phyloP scores from a whole-genome alignment of 805 yeast genomes.

The Nakazawaea holstii region DNA sequence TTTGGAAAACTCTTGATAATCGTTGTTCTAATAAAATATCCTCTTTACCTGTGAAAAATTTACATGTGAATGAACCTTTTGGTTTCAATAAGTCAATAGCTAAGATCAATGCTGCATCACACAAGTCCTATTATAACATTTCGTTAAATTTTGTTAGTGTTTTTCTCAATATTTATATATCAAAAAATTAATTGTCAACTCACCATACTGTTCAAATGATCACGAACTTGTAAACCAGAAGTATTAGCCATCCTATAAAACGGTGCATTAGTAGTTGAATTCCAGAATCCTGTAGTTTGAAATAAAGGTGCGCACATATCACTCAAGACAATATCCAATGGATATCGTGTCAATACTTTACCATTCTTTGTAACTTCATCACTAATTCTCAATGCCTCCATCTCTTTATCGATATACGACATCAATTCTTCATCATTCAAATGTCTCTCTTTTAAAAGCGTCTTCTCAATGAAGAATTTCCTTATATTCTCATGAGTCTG shows the following conservation, averaged over 20 bases:
- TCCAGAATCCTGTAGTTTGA: constrained; percentile 45
- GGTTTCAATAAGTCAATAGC: constrained; percentile 65
- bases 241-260: constrained; percentile 92
- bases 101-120: constrained; percentile 83
- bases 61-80: constrained; percentile 75
- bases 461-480: constrained; percentile 36
- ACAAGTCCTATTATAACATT: constrained; percentile 48
- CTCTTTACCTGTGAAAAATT: constrained; percentile 79
- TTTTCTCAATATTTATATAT: no score
- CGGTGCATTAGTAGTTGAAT: constrained; percentile 69
- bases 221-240: constrained; percentile 73
- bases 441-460: constrained; percentile 15
- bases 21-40: constrained; percentile 59
- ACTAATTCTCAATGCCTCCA: constrained; percentile 13
- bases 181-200: constrained; percentile 17
- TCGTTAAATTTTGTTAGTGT: neutral
- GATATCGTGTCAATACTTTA: constrained; percentile 17
- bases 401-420: constrained; percentile 26
- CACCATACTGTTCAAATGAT: constrained; percentile 77
- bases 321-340: constrained; percentile 66
- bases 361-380: constrained; percentile 11
- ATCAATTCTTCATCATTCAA: constrained; percentile 14
- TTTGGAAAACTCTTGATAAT: constrained; percentile 51
- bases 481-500: constrained; percentile 54
- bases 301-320: constrained; percentile 77